Evolutionary conservation across 192 early-diverging fungal genomes (phyloP), one percentile per base, ranked within the genome.

Genomic region (Umbelopsis sp.): DNA sequence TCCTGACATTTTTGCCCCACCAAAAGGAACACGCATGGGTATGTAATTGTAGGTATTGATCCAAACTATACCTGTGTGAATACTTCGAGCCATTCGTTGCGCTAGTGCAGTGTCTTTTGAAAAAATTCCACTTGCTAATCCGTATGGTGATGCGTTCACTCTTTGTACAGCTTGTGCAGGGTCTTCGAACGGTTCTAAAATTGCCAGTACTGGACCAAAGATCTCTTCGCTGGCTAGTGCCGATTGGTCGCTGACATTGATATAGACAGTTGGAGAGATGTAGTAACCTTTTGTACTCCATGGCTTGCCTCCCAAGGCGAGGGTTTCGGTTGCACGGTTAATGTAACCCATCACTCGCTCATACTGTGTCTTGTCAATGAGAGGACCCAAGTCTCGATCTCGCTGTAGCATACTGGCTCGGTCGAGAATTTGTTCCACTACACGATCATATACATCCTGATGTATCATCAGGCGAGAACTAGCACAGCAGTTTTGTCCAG

Each of bases 401-500:
- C 68, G 65, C 51, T 82, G 66, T 17, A 79, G 66, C 47, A 77
- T 75, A 26, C 76, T 78, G 8, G 83, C 83, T 0, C 81, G 78
- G 49, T 83, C 76, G 12, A 77, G 76, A 49, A 88, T 79, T 54
- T 79, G 74, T 1, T 80, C 78, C 65, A 95, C 32, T 17, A 95
- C 89, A n/a, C 73, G 72, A 41, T 90, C 85, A 70, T 91, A 86
- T 4, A 93, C 74, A 20, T 79, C 75, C 71, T 84, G 85, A 50
- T 93, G 91, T 29, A 91, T 90, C 69, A 89, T 88, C 11, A 95
- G 81, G 0, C 92, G 79, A 47, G 91, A 88, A 43, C 90, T 74
- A 3, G 86, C 91, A 73, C 91, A 93, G 77, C 93, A 95, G 70
- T 87, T 89, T 80, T 94, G 92, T 0, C 92, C 91, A 3, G 87